Conservation (phyloP, 257 asterid genomes). For the Solanum bulbocastanum region DNA sequence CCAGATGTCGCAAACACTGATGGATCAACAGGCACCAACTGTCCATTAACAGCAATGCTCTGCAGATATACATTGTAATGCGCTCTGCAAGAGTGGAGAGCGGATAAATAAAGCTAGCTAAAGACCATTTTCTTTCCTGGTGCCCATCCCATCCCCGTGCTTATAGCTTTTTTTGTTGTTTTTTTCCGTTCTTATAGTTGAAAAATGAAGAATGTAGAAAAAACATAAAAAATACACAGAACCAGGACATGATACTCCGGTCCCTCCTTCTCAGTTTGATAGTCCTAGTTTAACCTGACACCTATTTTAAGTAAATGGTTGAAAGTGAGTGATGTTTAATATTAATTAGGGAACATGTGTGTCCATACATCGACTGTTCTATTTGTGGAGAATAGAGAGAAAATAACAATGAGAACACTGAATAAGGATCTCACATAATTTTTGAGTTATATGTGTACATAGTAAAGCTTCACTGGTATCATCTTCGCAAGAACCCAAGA, state of each 20-base stretch:
- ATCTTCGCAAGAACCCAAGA: background rate
- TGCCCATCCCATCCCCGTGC: background rate
- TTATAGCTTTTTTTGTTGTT: background rate
- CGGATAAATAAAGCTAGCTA: background rate
- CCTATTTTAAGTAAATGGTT: background rate
- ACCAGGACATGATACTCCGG: background rate
- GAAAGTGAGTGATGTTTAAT: background rate
- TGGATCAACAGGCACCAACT: conserved; percentile 56
- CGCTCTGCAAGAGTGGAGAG: conserved; percentile 35
- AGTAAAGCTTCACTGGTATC: background rate
- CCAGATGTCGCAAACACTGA: conserved; percentile 65
- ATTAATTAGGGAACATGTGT: background rate
- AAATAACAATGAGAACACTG: background rate
- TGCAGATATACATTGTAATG: conserved; percentile 76
- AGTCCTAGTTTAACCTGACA: background rate
- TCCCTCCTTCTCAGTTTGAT: background rate
- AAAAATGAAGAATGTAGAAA: background rate
- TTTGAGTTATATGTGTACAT: background rate
- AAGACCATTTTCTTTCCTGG: background rate
- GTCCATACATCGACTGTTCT: background rate
- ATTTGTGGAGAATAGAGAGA: background rate
- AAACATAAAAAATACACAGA: background rate
- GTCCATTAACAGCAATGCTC: conserved; percentile 76
- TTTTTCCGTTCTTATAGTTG: background rate
- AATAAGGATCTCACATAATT: background rate